These are phyloP conservation scores for Allium cepa DNA, from an alignment of 106 monocot species.

Conservation along the genomic window DNA sequence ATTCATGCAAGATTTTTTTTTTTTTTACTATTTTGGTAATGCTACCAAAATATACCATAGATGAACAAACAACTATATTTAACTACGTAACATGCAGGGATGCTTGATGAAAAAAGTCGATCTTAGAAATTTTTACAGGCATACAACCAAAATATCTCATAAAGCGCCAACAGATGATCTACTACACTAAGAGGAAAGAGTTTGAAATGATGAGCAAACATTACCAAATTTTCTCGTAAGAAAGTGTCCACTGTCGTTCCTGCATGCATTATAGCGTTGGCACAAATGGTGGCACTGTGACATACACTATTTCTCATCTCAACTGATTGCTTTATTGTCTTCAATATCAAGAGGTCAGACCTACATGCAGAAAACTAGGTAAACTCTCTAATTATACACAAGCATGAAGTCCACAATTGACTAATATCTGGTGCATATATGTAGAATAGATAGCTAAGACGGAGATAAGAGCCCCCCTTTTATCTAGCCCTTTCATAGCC, in stretches of 20 bases:
- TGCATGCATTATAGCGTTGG: conserved; percentile 99
- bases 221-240: conserved; percentile 95
- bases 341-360: conserved; percentile 93
- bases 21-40: too few relatives aligned
- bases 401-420: not conserved
- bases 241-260: conserved; percentile 99
- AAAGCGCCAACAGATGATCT: not conserved
- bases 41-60: too few relatives aligned
- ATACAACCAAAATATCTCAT: too few relatives aligned
- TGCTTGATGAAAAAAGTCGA: too few relatives aligned
- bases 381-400: not conserved
- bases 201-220: not conserved
- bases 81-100: too few relatives aligned
- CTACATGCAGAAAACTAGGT: conserved; percentile 24
- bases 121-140: too few relatives aligned
- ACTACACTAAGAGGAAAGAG: not conserved
- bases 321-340: conserved; percentile 96
- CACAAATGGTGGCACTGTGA: conserved; percentile 97
- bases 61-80: too few relatives aligned
- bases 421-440: too few relatives aligned
- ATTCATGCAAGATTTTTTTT: too few relatives aligned
- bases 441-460: too few relatives aligned
- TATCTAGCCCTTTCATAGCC: too few relatives aligned
- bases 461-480: too few relatives aligned
- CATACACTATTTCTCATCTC: conserved; percentile 99